A percentile compares a stretch with the other conserved stretches of the same genome.
Conservation (phyloP, 305 asterid species). For the Fraxinus sp. region DNA sequence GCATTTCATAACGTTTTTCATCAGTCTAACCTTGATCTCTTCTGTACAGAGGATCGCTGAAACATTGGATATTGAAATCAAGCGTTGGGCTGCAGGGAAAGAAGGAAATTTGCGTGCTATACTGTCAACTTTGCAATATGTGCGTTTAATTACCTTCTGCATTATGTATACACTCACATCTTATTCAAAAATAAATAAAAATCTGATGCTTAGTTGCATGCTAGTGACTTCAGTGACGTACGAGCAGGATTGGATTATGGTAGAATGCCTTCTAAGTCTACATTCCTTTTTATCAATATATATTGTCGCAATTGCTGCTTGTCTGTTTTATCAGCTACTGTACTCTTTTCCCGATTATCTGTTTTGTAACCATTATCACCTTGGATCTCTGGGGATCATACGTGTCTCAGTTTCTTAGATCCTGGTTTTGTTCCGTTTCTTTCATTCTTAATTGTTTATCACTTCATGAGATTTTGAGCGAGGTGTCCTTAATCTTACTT, state of each 20-base stretch:
- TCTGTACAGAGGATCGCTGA: constrained; percentile 75
- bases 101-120: constrained; percentile 97
- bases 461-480: background rate
- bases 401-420: background rate
- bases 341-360: background rate
- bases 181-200: background rate
- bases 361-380: background rate
- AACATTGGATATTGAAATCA: constrained; percentile 83
- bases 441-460: background rate
- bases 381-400: background rate
- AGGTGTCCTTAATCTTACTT: background rate
- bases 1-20: constrained; percentile 4
- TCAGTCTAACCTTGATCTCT: constrained; percentile 29
- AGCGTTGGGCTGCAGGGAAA: constrained; percentile 99
- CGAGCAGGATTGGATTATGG: background rate
- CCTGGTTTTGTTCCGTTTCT: background rate
- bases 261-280: background rate
- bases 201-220: background rate
- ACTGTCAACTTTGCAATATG: constrained; percentile 95
- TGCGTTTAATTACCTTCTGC: constrained; percentile 36
- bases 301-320: background rate
- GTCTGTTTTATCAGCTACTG: background rate
- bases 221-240: background rate
- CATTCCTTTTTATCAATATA: background rate
- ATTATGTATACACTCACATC: background rate